These are phyloP conservation scores for Neurospora sp. DNA, from an alignment of 495 filamentous ascomycete species.

Conservation along the genomic window DNA sequence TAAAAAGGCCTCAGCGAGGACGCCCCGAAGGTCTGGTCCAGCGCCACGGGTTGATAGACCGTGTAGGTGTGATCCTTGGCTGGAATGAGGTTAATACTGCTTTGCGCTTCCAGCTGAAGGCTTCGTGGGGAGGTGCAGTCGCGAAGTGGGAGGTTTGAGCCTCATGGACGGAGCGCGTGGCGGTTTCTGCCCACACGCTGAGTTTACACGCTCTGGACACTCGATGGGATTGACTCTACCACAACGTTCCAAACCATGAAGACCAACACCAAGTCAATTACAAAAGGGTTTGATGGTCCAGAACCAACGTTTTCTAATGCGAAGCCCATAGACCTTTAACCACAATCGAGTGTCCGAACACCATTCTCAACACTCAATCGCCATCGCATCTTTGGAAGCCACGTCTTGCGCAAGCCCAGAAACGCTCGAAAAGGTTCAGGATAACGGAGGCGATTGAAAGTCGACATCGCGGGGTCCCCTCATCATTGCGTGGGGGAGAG, in stretches of 20 bases:
- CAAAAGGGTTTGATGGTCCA: not conserved
- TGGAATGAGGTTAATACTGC: not conserved
- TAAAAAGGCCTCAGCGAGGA: not conserved
- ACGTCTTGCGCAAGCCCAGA: not conserved
- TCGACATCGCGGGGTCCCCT: not conserved
- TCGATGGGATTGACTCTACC: not conserved
- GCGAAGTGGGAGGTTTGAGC: not conserved
- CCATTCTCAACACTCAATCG: not conserved
- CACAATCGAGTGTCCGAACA: not conserved
- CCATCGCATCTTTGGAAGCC: not conserved
- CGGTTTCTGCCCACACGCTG: not conserved
- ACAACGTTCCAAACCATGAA: not conserved
- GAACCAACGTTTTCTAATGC: not conserved
- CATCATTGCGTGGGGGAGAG: not conserved
- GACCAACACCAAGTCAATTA: too few relatives aligned
- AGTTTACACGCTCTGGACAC: not conserved
- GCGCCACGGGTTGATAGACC: not conserved
- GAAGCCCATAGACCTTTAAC: fast-evolving
- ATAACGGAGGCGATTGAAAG: not conserved
- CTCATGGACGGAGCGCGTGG: not conserved
- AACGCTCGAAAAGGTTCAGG: not conserved
- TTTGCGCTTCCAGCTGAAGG: not conserved
- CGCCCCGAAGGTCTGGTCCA: not conserved
- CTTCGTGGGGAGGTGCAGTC: not conserved
- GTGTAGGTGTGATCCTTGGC: not conserved